Conservation (phyloP, 768 basidiomycete genomes). For the Epithele typhae region DNA sequence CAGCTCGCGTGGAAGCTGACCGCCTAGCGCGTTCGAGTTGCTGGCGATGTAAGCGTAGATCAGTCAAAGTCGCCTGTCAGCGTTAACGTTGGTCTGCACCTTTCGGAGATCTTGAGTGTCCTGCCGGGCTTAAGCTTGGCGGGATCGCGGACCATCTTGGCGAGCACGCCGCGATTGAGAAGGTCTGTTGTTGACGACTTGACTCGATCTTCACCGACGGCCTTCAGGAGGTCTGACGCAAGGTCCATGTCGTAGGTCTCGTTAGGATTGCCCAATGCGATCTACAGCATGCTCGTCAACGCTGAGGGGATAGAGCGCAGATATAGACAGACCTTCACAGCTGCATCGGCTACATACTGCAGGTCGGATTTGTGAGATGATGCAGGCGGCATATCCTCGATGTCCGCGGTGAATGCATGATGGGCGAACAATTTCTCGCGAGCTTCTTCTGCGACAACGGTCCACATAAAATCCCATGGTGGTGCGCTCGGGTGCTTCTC, state of each 20-base stretch:
- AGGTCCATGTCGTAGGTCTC: slow-evolving; percentile 62
- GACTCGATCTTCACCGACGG: slow-evolving; percentile 52
- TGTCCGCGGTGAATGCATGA: slow-evolving; percentile 46
- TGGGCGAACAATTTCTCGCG: slow-evolving; percentile 66
- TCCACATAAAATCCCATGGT: slow-evolving; percentile 75
- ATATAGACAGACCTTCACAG: slow-evolving; percentile 55
- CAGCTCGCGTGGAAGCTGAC: slow-evolving; percentile 56
- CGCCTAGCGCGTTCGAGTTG: slow-evolving; percentile 65
- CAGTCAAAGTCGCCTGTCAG: background rate
- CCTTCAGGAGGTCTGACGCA: slow-evolving; percentile 54
- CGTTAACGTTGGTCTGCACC: slow-evolving; percentile 28
- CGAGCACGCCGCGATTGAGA: slow-evolving; percentile 59
- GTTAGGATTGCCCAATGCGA: slow-evolving; percentile 69
- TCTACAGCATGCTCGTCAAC: slow-evolving; percentile 47
- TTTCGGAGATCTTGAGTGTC: slow-evolving; percentile 71
- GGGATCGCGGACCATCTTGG: slow-evolving; percentile 61
- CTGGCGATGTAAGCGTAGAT: slow-evolving; percentile 29
- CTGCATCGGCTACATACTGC: slow-evolving; percentile 57
- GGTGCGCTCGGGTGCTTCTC: slow-evolving; percentile 41
- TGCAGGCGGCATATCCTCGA: slow-evolving; percentile 34
- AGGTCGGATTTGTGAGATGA: slow-evolving; percentile 32
- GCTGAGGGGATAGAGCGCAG: no score
- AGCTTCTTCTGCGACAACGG: slow-evolving; percentile 62
- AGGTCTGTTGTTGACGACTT: slow-evolving; percentile 55
- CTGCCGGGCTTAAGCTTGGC: slow-evolving; percentile 66